Percentiles rank a stretch among this genome's conserved stretches.
Conservation (phyloP, 768 basidiomycete genomes). For the Pisolithus sp. region DNA sequence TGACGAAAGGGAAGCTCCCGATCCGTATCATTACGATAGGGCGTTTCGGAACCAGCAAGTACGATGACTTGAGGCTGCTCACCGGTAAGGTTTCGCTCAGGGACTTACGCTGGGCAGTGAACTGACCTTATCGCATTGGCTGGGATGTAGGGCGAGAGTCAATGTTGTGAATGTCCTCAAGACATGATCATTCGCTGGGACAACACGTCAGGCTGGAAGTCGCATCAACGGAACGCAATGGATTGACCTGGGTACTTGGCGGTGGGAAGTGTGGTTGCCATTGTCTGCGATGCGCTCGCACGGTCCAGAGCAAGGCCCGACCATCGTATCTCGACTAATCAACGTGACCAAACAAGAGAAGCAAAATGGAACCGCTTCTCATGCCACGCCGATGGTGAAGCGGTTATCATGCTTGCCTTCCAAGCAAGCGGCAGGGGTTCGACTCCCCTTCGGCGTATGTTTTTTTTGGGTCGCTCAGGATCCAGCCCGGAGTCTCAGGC, state of each 20-base stretch:
- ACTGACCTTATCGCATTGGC: constrained; percentile 48
- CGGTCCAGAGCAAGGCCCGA: too few relatives aligned
- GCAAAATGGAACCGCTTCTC: too few relatives aligned
- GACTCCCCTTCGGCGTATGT: constrained; percentile 57
- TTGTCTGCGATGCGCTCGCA: not conserved
- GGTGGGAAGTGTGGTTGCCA: not conserved
- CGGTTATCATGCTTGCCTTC: constrained; percentile 93
- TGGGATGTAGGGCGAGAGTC: constrained; percentile 39
- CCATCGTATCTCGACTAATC: too few relatives aligned
- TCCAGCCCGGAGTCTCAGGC: too few relatives aligned
- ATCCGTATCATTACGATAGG: constrained; percentile 78
- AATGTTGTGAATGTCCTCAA: constrained; percentile 50
- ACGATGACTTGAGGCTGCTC: constrained; percentile 62
- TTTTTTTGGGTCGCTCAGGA: not conserved
- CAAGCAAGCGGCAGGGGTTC: constrained; percentile 74
- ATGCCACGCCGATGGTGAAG: constrained; percentile 66
- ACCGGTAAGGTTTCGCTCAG: not conserved
- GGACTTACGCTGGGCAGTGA: not conserved
- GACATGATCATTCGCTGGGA: constrained; percentile 45
- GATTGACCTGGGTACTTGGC: not conserved
- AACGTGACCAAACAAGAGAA: too few relatives aligned
- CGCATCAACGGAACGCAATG: not conserved
- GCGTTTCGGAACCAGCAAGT: constrained; percentile 55
- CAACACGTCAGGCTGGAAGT: not conserved
- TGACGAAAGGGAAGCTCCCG: constrained; percentile 67